Evolutionary conservation across 2,329 filamentous ascomycete species (phyloP).

Genomic region (Plenodomus lindquistii): DNA sequence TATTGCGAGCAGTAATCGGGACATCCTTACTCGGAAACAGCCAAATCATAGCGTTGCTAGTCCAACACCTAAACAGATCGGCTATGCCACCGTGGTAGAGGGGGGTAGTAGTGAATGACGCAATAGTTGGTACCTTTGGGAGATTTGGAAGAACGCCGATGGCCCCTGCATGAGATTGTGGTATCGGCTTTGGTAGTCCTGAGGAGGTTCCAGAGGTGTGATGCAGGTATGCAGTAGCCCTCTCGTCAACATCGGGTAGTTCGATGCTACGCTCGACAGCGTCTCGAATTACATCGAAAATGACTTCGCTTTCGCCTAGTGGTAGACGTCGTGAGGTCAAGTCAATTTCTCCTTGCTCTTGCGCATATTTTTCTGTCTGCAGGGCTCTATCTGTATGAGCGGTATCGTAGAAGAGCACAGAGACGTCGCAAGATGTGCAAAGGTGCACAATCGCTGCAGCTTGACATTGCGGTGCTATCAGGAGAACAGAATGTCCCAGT

Average conservation of each 20-base stretch:
- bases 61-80: slow-evolving; percentile 66
- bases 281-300: slow-evolving; percentile 25
- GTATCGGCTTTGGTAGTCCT: slow-evolving; percentile 65
- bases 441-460: slow-evolving; percentile 57
- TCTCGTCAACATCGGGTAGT: slow-evolving; percentile 19
- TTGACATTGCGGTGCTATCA: slow-evolving; percentile 59
- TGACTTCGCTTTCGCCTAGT: slow-evolving; percentile 20
- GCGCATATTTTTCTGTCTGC: slow-evolving; percentile 23
- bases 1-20: slow-evolving; percentile 61
- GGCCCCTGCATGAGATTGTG: slow-evolving; percentile 60
- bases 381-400: slow-evolving; percentile 40
- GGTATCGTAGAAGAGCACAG: slow-evolving; percentile 53
- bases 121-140: slow-evolving; percentile 33
- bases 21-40: slow-evolving; percentile 61
- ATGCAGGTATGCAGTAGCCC: slow-evolving; percentile 60
- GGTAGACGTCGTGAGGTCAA: slow-evolving; percentile 20
- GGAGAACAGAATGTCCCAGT: slow-evolving; percentile 58
- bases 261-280: slow-evolving; percentile 7
- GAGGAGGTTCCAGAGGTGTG: slow-evolving; percentile 69
- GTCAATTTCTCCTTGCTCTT: slow-evolving; percentile 6
- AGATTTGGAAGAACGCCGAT: slow-evolving; percentile 60
- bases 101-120: slow-evolving; percentile 68
- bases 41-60: slow-evolving; percentile 63
- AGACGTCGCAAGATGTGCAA: slow-evolving; percentile 52
- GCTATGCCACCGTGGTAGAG: slow-evolving; percentile 68